phyloP scores from a whole-genome alignment of 179 eudicot genomes.

The Corrigiola litoralis region DNA sequence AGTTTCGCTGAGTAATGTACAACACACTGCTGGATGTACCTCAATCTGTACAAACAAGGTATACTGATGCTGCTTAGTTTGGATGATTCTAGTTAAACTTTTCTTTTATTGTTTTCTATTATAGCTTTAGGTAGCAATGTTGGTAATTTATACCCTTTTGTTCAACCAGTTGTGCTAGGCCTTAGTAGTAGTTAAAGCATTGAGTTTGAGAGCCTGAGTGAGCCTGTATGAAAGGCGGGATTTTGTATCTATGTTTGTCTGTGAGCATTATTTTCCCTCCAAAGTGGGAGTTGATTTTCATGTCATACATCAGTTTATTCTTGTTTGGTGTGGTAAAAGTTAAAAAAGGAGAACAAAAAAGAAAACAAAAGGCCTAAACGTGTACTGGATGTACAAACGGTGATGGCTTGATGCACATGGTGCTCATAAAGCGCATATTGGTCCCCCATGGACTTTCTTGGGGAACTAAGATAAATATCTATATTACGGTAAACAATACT shows the following conservation, averaged over 20 bases:
- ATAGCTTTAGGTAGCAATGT: conserved; percentile 26
- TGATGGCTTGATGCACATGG: background rate
- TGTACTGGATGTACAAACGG: background rate
- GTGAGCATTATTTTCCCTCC: conserved; percentile 10
- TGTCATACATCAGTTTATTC: too few species aligned
- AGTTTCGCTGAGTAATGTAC: conserved; percentile 27
- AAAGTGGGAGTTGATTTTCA: background rate
- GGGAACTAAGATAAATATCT: too few species aligned
- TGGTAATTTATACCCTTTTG: conserved; percentile 18
- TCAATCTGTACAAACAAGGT: conserved; percentile 36
- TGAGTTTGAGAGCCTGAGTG: conserved; percentile 13
- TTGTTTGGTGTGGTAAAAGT: too few species aligned
- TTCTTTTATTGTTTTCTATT: background rate
- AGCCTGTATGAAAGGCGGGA: conserved; percentile 21
- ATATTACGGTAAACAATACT: too few species aligned
- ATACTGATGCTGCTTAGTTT: conserved; percentile 25
- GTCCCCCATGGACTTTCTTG: background rate
- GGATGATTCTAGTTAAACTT: conserved; percentile 8
- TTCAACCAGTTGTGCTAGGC: conserved; percentile 18
- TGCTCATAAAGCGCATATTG: background rate
- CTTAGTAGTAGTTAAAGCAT: conserved; percentile 21
- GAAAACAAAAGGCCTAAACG: background rate
- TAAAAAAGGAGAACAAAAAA: background rate
- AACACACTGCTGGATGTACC: conserved; percentile 19
- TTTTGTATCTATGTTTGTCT: conserved; percentile 30